Percentiles rank a stretch among this genome's conserved stretches.
Conservation (phyloP, 495 filamentous ascomycete species). For the Talaromyces ruber region DNA sequence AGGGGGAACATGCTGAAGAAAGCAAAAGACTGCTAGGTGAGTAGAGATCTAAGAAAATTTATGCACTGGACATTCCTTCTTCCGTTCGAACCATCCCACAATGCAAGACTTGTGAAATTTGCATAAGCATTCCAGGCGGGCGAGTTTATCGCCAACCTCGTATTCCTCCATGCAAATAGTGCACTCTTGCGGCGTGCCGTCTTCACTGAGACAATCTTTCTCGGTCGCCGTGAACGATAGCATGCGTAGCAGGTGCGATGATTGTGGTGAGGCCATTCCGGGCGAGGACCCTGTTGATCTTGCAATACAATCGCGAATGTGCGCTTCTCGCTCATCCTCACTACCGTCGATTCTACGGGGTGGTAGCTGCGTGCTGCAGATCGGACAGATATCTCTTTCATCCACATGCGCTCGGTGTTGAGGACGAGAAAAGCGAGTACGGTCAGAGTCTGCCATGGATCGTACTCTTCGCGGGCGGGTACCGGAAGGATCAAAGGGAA, state of each 20-base stretch:
- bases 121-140: slow-evolving; percentile 83
- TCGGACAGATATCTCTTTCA: slow-evolving; percentile 86
- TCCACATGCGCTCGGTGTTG: slow-evolving; percentile 32
- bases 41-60: slow-evolving; percentile 25
- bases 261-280: slow-evolving; percentile 12
- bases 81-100: slow-evolving; percentile 44
- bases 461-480: not conserved
- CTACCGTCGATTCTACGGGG: slow-evolving; percentile 50
- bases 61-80: slow-evolving; percentile 47
- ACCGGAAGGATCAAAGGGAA: not conserved
- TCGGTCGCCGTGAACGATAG: slow-evolving; percentile 74
- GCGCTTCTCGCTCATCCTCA: slow-evolving; percentile 58
- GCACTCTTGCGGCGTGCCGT: slow-evolving; percentile 58
- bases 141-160: slow-evolving; percentile 73
- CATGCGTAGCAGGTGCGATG: slow-evolving; percentile 37
- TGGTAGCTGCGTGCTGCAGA: slow-evolving; percentile 74
- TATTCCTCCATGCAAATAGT: slow-evolving; percentile 97
- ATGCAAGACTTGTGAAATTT: slow-evolving; percentile 78
- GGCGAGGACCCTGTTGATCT: slow-evolving; percentile 20
- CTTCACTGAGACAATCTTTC: slow-evolving; percentile 78
- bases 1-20: slow-evolving; percentile 2
- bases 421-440: slow-evolving; percentile 16
- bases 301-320: slow-evolving; percentile 70
- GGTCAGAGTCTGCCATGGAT: slow-evolving; percentile 4
- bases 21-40: not conserved